Base-by-base conservation (phyloP, 2,329 filamentous ascomycete species). In the Nannizzia gypsea region DNA sequence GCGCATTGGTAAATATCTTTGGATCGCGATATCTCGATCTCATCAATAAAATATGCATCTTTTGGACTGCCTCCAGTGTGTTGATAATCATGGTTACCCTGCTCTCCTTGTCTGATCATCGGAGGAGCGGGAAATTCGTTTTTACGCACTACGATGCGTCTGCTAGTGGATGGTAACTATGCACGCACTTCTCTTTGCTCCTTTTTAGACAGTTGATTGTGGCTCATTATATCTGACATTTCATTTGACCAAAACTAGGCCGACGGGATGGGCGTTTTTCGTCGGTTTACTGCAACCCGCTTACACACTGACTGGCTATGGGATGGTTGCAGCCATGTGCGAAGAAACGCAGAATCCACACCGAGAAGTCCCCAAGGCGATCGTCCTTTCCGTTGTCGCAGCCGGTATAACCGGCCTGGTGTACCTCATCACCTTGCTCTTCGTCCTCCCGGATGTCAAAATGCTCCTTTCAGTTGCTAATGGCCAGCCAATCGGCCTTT, bases 371-470 rank as follows among this genome's bases (percentile, higher is more conserved):
- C 86, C 85, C 54, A 85, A 83, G 68, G 86, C 85, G 57, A 88
- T 89, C 66, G 83, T 88, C 0, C 72, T 87, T 38, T 87, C 84
- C 0, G 84, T 88, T 1, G 82, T 82, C 0, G 84, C 83, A 0
- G 85, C 84, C 0, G 84, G 83, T 31, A 66, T 88, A 46, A 88
- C 85, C 0, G 85, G 85, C 4, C 68, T 86, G 6, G 70, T 84
- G 64, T 90, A 88, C 71, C 72, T 90, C 13, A 81, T 91, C 48
- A 87, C 87, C 0, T 80, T 92, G 63, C 79, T 91, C 26, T 90
- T 91, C 70, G 85, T 90, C 38, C 77, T 91, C 28, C 87, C 88
- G 0, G 80, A 87, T 56, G 80, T 90, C 5, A 66, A 82, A 63
- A 72, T 77, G 54, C 80, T 91, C 15, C 81, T 88, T 28, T 71